Evolutionary conservation across 2,329 filamentous ascomycete species (phyloP).

Genomic region (Cladosporium cucumerinum): DNA sequence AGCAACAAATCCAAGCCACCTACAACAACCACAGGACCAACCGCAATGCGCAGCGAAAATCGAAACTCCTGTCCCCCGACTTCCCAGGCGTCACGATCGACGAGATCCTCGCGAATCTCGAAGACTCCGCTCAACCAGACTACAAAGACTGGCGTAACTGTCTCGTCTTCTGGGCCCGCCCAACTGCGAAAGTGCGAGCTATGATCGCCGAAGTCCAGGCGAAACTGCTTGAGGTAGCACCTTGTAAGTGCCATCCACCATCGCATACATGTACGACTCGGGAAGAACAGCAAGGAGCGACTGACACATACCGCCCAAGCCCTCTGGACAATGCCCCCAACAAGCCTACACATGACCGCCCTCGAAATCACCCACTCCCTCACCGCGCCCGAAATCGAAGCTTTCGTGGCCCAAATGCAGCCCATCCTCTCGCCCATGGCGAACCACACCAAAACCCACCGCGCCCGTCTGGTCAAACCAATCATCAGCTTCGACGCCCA

Average conservation of each 20-base stretch:
- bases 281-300: neutral
- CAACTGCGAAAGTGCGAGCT: slow-evolving; percentile 66
- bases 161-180: slow-evolving; percentile 83
- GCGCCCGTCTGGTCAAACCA: slow-evolving; percentile 75
- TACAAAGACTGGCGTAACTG: slow-evolving; percentile 77
- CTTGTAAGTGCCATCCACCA: slow-evolving; percentile 55
- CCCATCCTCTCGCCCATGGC: slow-evolving; percentile 58
- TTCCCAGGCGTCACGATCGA: slow-evolving; percentile 74
- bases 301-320: slow-evolving; percentile 44
- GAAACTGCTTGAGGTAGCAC: slow-evolving; percentile 59
- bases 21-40: slow-evolving; percentile 72
- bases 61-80: slow-evolving; percentile 64
- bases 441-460: slow-evolving; percentile 64
- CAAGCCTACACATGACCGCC: slow-evolving; percentile 78
- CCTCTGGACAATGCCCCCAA: slow-evolving; percentile 80
- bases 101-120: slow-evolving; percentile 67
- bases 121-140: slow-evolving; percentile 59
- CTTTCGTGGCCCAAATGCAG: slow-evolving; percentile 27
- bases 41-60: slow-evolving; percentile 72
- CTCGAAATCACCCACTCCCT: slow-evolving; percentile 82
- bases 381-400: slow-evolving; percentile 49
- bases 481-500: slow-evolving; percentile 79
- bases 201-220: slow-evolving; percentile 68
- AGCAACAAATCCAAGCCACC: slow-evolving; percentile 66
- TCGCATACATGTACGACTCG: neutral